Conservation (phyloP, 2,329 filamentous ascomycete genomes). For the Ophiosphaerella korrae region DNA sequence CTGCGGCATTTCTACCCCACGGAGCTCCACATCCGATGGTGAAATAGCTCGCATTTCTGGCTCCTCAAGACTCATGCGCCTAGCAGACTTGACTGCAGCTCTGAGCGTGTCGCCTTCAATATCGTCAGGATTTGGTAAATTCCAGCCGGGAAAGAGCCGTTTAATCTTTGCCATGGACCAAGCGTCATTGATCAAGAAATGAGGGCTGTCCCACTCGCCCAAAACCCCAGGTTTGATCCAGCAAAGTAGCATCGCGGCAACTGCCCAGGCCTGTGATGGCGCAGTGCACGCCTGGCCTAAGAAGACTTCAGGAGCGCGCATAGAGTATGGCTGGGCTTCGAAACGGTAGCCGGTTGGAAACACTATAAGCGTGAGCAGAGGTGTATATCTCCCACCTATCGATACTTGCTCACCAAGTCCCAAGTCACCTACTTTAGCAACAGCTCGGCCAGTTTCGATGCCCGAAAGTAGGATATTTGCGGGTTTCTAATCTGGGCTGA, state of each 20-base stretch:
- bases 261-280: conserved; percentile 18
- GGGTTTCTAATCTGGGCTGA: conserved; percentile 16
- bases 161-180: conserved; percentile 22
- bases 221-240: conserved; percentile 18
- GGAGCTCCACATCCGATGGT: conserved; percentile 7
- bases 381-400: neutral
- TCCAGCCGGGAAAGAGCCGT: conserved; percentile 14
- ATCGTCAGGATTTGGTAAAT: neutral
- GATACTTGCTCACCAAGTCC: conserved; percentile 14
- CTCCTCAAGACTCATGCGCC: conserved; percentile 10
- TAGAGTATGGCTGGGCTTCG: conserved; percentile 16
- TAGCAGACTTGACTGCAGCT: conserved; percentile 9
- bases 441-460: conserved; percentile 6
- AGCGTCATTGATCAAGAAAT: conserved; percentile 10
- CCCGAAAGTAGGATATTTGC: conserved; percentile 20
- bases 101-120: conserved; percentile 12
- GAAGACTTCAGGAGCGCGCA: conserved; percentile 22
- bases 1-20: conserved; percentile 11
- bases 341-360: conserved; percentile 9
- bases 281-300: conserved; percentile 12
- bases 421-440: conserved; percentile 20
- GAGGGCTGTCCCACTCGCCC: conserved; percentile 6
- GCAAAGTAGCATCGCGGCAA: conserved; percentile 16
- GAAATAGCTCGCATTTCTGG: conserved; percentile 10
- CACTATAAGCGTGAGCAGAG: conserved; percentile 13